Evolutionary conservation across 2,329 filamentous ascomycete genomes (phyloP), one percentile per base, ranked within the genome.

Genomic region (Lithohypha guttulata): DNA sequence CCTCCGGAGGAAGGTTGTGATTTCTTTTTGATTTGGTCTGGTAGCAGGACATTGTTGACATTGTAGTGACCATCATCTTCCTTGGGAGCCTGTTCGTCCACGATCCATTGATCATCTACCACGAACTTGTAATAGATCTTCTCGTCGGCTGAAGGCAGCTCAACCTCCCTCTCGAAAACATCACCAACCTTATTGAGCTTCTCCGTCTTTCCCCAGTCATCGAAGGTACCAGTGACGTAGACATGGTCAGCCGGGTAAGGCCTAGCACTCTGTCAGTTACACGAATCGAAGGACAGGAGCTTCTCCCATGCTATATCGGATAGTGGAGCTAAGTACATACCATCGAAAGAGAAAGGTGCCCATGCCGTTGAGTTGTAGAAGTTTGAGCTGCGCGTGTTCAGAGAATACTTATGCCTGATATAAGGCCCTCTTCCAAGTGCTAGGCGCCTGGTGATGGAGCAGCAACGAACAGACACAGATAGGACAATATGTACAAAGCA

Each of bases 71-170:
- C 72, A 69, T 95, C 89, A 55, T 77, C 75, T 65, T 95, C 87
- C 63, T 81, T 79, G 43, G 83, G 82, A 28, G 79, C 81, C 43
- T 77, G 77, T 53, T 79, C 76, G 63, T 95, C 87, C 59, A 79
- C 82, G 35, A 77, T 78, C 91, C 91, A 98, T 52, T 74, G 75
- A 51, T 83, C 84, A 72, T 98, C 85, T 51, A 95, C 89, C 53
- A 98, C 83, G 61, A 94, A 98, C 89, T 98, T 98, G 77, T 95
- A 98, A 57, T 80, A 79, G 52, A 93, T 80, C 66, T 91, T 94
- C 48, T 79, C 68, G 34, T 68, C 65, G 11, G 68, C 64, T 40
- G 75, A 67, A 34, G 80, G 69, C 22, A 96, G 70, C 38, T 75
- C 67, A 44, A 98, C 85, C 22, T 76, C 75, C 70, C 94, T 94